These are phyloP conservation scores for Aureobasidium sp. DNA, from an alignment of 2,329 filamentous ascomycete species.

Conservation along the genomic window DNA sequence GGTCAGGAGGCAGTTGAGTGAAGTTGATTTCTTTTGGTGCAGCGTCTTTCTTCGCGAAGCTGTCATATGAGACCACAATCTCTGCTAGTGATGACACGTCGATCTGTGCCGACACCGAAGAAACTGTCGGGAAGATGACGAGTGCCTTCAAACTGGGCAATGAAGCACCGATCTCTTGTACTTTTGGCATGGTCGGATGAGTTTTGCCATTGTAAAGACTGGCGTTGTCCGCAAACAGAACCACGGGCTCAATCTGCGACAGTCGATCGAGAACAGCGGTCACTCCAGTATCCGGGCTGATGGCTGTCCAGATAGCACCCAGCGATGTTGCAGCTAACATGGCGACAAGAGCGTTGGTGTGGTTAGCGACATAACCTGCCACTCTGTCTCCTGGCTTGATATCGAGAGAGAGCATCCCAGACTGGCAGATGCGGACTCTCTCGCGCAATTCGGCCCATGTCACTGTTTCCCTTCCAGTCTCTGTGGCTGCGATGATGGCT, in stretches of 20 bases:
- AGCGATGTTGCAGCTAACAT: conserved; percentile 78
- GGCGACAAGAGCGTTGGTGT: conserved; percentile 76
- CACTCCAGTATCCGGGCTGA: conserved; percentile 87
- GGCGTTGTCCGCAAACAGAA: conserved; percentile 83
- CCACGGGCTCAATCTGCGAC: conserved; percentile 72
- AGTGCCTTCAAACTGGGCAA: conserved; percentile 63
- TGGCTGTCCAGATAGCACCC: conserved; percentile 86
- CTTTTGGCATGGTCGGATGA: conserved; percentile 74
- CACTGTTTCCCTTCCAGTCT: conserved; percentile 57
- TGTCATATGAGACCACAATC: conserved; percentile 31
- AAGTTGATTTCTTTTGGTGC: conserved; percentile 43
- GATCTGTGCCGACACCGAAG: conserved; percentile 7
- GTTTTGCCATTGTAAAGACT: conserved; percentile 86
- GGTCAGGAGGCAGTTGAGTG: conserved; percentile 71
- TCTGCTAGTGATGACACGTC: conserved; percentile 21
- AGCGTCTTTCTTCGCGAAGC: conserved; percentile 36
- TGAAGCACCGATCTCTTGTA: conserved; percentile 63
- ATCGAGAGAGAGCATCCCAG: conserved; percentile 60
- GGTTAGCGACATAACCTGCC: conserved; percentile 78
- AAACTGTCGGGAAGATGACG: conserved; percentile 53
- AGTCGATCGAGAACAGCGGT: conserved; percentile 84
- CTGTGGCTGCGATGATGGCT: conserved; percentile 76
- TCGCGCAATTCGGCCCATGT: conserved; percentile 79
- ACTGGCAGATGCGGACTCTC: conserved; percentile 65
- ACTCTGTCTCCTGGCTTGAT: conserved; percentile 57